Evolutionary conservation across 2,329 filamentous ascomycete species (phyloP).

Genomic region (Paracamarosporium sp.): DNA sequence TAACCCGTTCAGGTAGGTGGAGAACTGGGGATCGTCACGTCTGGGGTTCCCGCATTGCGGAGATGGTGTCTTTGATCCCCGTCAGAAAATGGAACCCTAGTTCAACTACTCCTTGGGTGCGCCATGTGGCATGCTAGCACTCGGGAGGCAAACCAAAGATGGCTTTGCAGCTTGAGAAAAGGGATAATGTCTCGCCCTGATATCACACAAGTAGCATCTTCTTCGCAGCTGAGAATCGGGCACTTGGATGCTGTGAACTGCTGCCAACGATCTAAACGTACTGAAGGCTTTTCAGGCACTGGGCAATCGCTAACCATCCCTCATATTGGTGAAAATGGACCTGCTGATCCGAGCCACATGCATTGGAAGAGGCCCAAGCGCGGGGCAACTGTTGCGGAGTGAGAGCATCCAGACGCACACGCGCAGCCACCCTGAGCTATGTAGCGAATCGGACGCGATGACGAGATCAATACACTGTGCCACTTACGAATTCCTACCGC

Average conservation of each 20-base stretch:
- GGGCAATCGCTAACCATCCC: neutral
- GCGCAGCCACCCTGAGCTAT: neutral
- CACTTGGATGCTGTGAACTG: neutral
- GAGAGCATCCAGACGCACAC: conserved; percentile 1
- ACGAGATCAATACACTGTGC: neutral
- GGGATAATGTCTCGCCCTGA: neutral
- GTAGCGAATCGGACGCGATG: neutral
- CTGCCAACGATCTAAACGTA: neutral
- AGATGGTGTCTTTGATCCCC: neutral
- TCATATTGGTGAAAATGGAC: conserved; percentile 1
- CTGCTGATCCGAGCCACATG: neutral
- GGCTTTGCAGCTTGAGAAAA: neutral
- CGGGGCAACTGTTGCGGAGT: neutral
- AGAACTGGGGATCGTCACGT: conserved; percentile 4
- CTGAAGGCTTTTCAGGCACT: neutral
- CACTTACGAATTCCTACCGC: neutral
- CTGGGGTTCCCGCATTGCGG: conserved; percentile 7
- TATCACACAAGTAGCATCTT: neutral
- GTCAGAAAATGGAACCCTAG: neutral
- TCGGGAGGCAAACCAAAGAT: neutral
- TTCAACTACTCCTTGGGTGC: neutral
- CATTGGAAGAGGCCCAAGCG: neutral
- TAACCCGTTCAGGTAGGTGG: conserved; percentile 5
- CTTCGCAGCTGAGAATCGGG: neutral
- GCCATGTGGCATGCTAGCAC: neutral